Conservation (phyloP, 2,329 filamentous ascomycete species). For the Fusarium falciforme region DNA sequence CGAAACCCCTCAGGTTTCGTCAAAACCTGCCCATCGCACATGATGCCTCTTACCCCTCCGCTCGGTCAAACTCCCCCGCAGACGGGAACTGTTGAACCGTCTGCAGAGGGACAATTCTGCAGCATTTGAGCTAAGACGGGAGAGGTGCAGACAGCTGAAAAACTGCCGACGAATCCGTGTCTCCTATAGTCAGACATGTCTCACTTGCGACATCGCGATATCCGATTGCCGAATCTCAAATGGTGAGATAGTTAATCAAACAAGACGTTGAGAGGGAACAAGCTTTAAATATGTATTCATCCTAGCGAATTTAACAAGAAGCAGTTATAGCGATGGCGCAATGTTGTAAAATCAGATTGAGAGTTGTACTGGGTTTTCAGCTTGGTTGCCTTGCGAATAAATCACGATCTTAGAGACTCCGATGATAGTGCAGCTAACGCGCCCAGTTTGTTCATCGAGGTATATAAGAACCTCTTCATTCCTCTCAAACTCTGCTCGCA, state of each 20-base stretch:
- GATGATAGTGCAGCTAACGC: neutral
- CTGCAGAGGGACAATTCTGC: neutral
- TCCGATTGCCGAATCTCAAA: neutral
- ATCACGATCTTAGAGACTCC: neutral
- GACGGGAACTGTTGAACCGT: neutral
- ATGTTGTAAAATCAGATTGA: neutral
- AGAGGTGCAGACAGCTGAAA: neutral
- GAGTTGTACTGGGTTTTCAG: neutral
- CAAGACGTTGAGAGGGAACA: neutral
- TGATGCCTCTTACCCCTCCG: neutral
- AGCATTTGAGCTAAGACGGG: neutral
- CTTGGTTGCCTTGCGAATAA: accelerated
- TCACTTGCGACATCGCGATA: neutral
- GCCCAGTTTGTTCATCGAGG: neutral
- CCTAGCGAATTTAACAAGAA: neutral
- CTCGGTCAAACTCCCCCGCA: neutral
- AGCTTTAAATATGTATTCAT: neutral
- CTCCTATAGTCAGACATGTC: neutral
- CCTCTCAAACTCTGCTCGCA: neutral
- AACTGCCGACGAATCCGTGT: neutral
- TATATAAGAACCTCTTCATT: neutral
- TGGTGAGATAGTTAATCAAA: neutral
- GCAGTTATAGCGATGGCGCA: accelerated
- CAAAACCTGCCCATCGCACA: neutral
- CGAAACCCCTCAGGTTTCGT: neutral